Percentiles rank a stretch among this genome's conserved stretches.
Evolutionary conservation across 306 rosid species (phyloP).

Genomic region (Heteromeles arbutifolia): DNA sequence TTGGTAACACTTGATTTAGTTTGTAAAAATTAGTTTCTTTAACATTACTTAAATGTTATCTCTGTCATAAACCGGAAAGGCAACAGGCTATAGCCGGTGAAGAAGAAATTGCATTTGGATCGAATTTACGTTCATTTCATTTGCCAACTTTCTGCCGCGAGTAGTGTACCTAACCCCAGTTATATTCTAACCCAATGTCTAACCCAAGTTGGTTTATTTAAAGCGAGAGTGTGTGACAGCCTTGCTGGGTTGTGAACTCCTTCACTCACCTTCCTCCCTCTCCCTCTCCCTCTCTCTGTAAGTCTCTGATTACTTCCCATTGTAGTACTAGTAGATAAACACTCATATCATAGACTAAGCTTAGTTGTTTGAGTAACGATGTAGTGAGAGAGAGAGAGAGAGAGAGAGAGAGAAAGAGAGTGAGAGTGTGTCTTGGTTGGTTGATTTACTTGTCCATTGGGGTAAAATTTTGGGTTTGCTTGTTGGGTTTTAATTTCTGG

Average conservation of each 20-base stretch:
- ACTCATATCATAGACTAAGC: constrained; percentile 3
- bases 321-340: constrained; percentile 19
- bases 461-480: neutral
- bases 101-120: constrained; percentile 36
- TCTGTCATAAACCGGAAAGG: constrained; percentile 26
- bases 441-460: constrained; percentile 8
- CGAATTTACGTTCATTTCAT: constrained; percentile 50
- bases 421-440: neutral
- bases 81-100: constrained; percentile 30
- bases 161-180: constrained; percentile 53
- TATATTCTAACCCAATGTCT: constrained; percentile 41
- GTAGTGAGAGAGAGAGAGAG: constrained; percentile 26
- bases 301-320: constrained; percentile 12
- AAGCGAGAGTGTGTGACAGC: constrained; percentile 17
- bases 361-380: constrained; percentile 32
- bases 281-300: neutral
- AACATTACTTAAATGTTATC: neutral
- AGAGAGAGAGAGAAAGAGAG: constrained; percentile 7
- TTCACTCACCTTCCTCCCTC: constrained; percentile 22
- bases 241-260: constrained; percentile 44
- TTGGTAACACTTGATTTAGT: no score
- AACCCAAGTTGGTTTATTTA: constrained; percentile 50
- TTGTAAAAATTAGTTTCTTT: no score
- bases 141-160: constrained; percentile 12
- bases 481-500: constrained; percentile 1